phyloP scores from a whole-genome alignment of 2,329 filamentous ascomycete genomes.

The Fusarium mexicanum region DNA sequence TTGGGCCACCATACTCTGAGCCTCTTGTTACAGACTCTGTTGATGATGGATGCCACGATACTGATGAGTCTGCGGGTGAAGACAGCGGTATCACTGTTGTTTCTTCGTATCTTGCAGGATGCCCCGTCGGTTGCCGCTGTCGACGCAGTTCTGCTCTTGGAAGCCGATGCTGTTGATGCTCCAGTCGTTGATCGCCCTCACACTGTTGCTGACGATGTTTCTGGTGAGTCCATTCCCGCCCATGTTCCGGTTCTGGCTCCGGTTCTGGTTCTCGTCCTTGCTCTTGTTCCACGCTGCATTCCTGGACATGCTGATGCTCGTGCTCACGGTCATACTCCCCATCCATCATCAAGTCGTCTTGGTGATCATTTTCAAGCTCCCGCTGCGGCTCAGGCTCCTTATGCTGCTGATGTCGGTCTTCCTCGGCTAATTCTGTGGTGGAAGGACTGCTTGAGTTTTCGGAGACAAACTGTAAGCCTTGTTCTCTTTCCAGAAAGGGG shows the following conservation, averaged over 20 bases:
- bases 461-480: neutral
- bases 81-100: neutral
- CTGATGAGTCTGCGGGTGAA: neutral
- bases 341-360: neutral
- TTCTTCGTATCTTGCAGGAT: neutral
- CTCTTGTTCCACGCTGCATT: neutral
- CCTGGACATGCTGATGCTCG: neutral
- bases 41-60: neutral
- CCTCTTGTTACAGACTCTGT: neutral
- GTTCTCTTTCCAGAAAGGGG: neutral
- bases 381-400: neutral
- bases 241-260: neutral
- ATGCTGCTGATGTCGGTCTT: neutral
- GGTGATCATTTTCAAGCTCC: neutral
- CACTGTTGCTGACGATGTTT: neutral
- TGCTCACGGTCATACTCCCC: neutral
- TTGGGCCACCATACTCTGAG: neutral
- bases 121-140: neutral
- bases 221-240: neutral
- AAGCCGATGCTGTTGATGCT: neutral
- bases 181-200: neutral
- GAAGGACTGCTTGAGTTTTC: neutral
- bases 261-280: neutral
- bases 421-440: neutral
- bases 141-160: neutral